These are phyloP conservation scores for Elsinoe arachidis DNA, from an alignment of 2,329 filamentous ascomycete genomes.

Conservation along the genomic window DNA sequence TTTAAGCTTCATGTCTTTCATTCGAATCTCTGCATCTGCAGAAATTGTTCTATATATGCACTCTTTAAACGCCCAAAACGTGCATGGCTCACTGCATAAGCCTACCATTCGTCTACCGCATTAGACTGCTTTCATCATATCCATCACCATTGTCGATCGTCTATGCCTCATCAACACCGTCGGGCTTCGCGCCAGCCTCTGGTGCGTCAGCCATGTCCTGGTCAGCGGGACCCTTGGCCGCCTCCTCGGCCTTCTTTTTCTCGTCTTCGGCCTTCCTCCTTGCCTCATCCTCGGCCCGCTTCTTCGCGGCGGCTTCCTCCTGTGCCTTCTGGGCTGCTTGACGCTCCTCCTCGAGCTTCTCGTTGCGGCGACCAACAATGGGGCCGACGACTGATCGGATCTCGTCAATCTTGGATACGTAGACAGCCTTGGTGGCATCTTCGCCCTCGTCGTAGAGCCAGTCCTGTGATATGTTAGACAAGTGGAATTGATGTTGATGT, in stretches of 20 bases:
- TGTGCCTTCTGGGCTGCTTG: constrained; percentile 58
- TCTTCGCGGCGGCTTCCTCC: constrained; percentile 57
- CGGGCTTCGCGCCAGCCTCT: constrained; percentile 25
- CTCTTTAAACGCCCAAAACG: constrained; percentile 3
- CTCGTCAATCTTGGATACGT: constrained; percentile 92
- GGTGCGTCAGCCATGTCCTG: constrained; percentile 55
- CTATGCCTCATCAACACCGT: constrained; percentile 10
- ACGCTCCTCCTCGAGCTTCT: constrained; percentile 84
- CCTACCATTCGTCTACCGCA: neutral
- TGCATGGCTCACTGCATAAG: constrained; percentile 9
- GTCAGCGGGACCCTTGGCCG: constrained; percentile 33
- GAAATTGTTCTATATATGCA: constrained; percentile 11
- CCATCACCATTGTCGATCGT: neutral
- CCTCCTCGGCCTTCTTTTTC: constrained; percentile 43
- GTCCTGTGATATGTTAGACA: constrained; percentile 51
- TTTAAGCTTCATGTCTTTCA: constrained; percentile 9
- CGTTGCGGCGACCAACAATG: constrained; percentile 87
- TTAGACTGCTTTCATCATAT: neutral
- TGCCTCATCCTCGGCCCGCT: constrained; percentile 59
- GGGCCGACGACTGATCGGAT: constrained; percentile 84
- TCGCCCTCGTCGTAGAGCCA: constrained; percentile 98
- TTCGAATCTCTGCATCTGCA: constrained; percentile 12
- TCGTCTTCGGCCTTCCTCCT: constrained; percentile 69
- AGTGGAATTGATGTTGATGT: neutral
- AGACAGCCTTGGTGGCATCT: constrained; percentile 86